Evolutionary conservation across 1,139 yeast genomes (phyloP).

Genomic region (Candida tetrigidarum): DNA sequence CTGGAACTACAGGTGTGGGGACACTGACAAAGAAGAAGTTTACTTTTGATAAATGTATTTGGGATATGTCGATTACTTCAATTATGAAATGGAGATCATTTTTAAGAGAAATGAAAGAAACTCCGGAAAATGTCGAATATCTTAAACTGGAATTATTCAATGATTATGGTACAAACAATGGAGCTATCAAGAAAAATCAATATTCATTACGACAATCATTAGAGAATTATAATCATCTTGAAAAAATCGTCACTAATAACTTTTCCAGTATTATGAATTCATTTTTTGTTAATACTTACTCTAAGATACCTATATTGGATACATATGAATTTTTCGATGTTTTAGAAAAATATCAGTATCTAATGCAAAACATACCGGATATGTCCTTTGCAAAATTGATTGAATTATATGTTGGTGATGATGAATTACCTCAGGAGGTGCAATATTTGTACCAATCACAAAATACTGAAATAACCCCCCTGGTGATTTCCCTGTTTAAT

Average conservation of each 20-base stretch:
- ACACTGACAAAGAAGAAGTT: slow-evolving; percentile 1
- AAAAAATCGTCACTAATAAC: slow-evolving; percentile 24
- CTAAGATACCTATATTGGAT: slow-evolving; percentile 41
- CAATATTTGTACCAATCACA: slow-evolving; percentile 20
- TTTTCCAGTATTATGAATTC: slow-evolving; percentile 32
- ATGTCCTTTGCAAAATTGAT: slow-evolving; percentile 28
- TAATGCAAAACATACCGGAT: slow-evolving; percentile 23
- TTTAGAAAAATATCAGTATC: slow-evolving; percentile 31
- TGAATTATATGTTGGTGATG: slow-evolving; percentile 21
- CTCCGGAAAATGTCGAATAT: slow-evolving; percentile 19
- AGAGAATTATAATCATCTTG: slow-evolving; percentile 22
- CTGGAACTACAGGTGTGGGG: neutral
- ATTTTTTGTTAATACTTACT: slow-evolving; percentile 38
- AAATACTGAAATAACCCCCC: slow-evolving; percentile 23
- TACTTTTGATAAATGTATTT: slow-evolving; percentile 26
- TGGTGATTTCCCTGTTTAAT: slow-evolving; percentile 26
- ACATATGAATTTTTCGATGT: slow-evolving; percentile 34
- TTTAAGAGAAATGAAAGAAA: slow-evolving; percentile 20
- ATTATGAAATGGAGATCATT: slow-evolving; percentile 41
- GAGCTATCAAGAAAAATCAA: slow-evolving; percentile 3
- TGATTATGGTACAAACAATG: slow-evolving; percentile 21
- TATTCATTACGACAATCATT: slow-evolving; percentile 22
- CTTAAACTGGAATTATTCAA: slow-evolving; percentile 21
- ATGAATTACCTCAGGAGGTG: slow-evolving; percentile 15
- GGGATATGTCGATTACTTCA: slow-evolving; percentile 48